A percentile compares a stretch with the other conserved stretches of the same genome.
These are phyloP conservation scores for Populus tremula DNA, from an alignment of 345 rosid genomes.

Conservation along the genomic window DNA sequence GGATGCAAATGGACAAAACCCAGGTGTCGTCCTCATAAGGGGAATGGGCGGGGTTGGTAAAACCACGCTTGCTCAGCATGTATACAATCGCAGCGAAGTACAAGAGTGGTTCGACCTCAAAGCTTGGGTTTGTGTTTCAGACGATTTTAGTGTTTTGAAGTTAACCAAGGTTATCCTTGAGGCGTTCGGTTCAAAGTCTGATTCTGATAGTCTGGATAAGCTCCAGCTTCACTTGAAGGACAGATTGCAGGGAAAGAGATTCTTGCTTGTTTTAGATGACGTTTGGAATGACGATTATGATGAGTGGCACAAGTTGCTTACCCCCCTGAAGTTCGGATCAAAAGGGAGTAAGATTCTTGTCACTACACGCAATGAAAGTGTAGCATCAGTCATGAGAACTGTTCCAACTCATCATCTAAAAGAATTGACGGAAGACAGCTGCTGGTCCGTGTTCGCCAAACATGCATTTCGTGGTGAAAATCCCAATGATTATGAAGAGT, in stretches of 20 bases:
- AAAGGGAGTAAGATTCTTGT: constrained; percentile 11
- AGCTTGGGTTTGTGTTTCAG: constrained; percentile 12
- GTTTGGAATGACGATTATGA: background rate
- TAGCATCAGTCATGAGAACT: background rate
- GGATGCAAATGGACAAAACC: background rate
- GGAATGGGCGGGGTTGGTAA: constrained; percentile 3
- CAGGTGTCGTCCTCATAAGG: too few species aligned
- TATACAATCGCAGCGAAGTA: background rate
- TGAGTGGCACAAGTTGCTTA: background rate
- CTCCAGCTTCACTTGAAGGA: background rate
- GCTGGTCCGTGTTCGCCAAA: constrained; percentile 2
- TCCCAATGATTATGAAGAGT: background rate
- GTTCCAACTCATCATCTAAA: background rate
- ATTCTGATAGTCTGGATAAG: background rate
- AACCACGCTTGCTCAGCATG: constrained; percentile 12
- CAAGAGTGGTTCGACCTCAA: background rate
- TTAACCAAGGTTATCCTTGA: background rate
- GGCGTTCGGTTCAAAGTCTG: background rate
- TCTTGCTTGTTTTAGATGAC: too few species aligned
- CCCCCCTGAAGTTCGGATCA: background rate
- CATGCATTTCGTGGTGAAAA: constrained; percentile 1
- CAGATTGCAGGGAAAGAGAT: background rate
- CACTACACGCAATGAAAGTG: constrained; percentile 3
- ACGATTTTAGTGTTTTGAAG: background rate
- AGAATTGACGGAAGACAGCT: background rate